Conservation (phyloP, 768 basidiomycete genomes). For the Lentinula guzmanii region DNA sequence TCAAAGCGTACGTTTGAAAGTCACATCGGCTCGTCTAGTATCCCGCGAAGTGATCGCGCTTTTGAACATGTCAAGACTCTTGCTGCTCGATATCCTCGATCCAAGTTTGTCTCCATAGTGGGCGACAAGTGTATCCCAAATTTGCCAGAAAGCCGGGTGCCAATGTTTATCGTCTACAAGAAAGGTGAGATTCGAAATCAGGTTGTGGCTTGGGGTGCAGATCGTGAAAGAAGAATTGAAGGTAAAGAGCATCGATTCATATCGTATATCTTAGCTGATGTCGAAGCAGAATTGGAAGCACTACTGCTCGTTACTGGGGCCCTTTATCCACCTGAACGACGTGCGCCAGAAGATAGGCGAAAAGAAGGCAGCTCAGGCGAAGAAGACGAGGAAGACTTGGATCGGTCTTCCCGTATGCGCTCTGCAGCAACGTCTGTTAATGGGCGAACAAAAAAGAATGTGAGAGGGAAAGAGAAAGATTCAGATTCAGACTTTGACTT, state of each 20-base stretch:
- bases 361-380: slow-evolving; percentile 37
- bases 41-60: slow-evolving; percentile 76
- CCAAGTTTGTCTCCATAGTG: slow-evolving; percentile 94
- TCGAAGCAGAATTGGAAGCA: slow-evolving; percentile 61
- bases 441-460: slow-evolving; percentile 42
- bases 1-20: not conserved
- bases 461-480: slow-evolving; percentile 33
- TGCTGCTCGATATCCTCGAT: slow-evolving; percentile 79
- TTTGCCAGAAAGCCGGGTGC: slow-evolving; percentile 84
- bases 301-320: slow-evolving; percentile 59
- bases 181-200: slow-evolving; percentile 89
- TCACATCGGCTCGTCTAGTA: slow-evolving; percentile 34
- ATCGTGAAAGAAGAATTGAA: slow-evolving; percentile 67
- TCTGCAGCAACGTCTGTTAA: slow-evolving; percentile 58
- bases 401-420: slow-evolving; percentile 47
- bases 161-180: slow-evolving; percentile 90
- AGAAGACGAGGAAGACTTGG: slow-evolving; percentile 46
- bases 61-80: slow-evolving; percentile 63
- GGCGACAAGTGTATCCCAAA: slow-evolving; percentile 96
- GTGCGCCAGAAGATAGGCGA: slow-evolving; percentile 18
- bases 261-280: slow-evolving; percentile 6
- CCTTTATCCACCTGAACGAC: slow-evolving; percentile 51
- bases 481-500: slow-evolving; percentile 81
- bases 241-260: slow-evolving; percentile 40
- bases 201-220: slow-evolving; percentile 78